Evolutionary conservation across 73 alveolate species (phyloP), one percentile per base, ranked within the genome.

Genomic region (Stentor roeselii): DNA sequence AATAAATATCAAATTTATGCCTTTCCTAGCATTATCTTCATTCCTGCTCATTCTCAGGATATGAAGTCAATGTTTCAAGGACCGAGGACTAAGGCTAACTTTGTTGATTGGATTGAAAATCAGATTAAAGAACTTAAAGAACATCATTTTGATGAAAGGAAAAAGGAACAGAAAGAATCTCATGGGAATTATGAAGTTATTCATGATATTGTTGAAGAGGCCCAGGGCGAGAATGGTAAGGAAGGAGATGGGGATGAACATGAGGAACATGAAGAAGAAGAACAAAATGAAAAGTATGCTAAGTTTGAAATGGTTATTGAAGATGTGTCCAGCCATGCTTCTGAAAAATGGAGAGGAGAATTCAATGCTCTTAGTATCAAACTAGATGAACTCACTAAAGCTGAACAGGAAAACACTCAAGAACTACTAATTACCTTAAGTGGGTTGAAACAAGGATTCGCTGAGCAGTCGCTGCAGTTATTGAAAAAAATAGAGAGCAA

Each of bases 311-410:
- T 67, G n/a, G 80, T 67, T 0, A 67, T 67, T 30, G 80, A 67
- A 67, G 80, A 67, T 32, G 0, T 21, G 2, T 67, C 80, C 1
- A 32, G 41, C 37, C 41, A 67, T 21, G 11, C 37, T 34, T 67
- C 80, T 30, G 37, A 67, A 21, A 67, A 67, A 67, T 67, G 80
- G 80, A 67, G 37, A 67, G 80, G 80, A 30, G 80, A 67, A 2
- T 67, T 67, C 42, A 32, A 67, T 11, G 41, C 37, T 11, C 37
- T 67, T 11, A n/a, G 41, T 27, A 67, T 67, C 37, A 40, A 67
- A 67, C n/a, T 67, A 14, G 37, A n/a, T 21, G 80, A 67, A 32
- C 80, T 67, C 14, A 67, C 27, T 27, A 67, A 67, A 40, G 11
- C 21, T 34, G 37, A 14, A n/a, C n/a, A 67, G 34, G 80, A 67